Evolutionary conservation across 108 stramenopile species (phyloP), one percentile per base, ranked within the genome.

Genomic region (Cyclotella kingstonii): DNA sequence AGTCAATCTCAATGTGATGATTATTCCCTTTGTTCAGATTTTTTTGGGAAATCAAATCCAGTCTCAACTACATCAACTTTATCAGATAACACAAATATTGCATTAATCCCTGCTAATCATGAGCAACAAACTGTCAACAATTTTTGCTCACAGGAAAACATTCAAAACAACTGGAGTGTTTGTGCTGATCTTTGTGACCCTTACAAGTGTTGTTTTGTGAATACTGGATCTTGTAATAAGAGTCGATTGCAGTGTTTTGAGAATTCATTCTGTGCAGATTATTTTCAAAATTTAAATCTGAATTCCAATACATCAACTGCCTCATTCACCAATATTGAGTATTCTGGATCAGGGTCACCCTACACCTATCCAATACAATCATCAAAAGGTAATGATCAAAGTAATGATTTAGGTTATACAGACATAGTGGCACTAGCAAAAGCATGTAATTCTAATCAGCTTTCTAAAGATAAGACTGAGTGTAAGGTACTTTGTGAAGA

Each of bases 381-480:
- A 21, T 15, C 15, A 45, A 41, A 56, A 2, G 15, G 19, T 5
- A 19, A 31, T 36, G 43, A 47, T 12, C 22, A 28, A 7, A 18
- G 23, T 38, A 25, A 15, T 23, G 41, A 40, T 5, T 27, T 58
- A 9, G 25, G 25, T 29, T 45, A 68, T 0, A 45, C 56, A 27
- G 66, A 60, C 19, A 42, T 54, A 29, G 21, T 68, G 0, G 18
- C 31, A 41, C 46, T 68, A 21, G 66, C 66, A 17, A 68, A 46
- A 35, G 55, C 66, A 14, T 68, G 66, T 30, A 68, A 58, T 47
- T 33, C 15, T 21, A 47, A 68, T 33, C 66, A 68, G 56, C 48
- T 68, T 41, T n/a, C 22, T 28, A 34, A 15, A 49, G 56, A 68
- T 50, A 39, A 29, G 11, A 21, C 47, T 23, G 49, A 58, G 15